phyloP scores from a whole-genome alignment of 2,329 filamentous ascomycete species.

The Colletotrichum caudatum region DNA sequence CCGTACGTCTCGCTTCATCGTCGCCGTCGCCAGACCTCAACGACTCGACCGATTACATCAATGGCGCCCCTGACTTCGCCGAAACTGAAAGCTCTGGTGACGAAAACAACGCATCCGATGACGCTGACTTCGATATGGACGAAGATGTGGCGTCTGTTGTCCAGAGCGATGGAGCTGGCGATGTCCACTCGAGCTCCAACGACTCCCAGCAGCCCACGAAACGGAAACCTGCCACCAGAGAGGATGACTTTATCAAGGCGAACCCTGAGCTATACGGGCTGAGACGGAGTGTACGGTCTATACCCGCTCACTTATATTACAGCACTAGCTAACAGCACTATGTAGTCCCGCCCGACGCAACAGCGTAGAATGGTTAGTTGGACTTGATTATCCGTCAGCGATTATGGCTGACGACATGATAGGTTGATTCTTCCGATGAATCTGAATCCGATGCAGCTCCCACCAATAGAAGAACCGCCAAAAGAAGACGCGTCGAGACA shows the following conservation, averaged over 20 bases:
- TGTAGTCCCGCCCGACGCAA: constrained; percentile 68
- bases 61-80: constrained; percentile 56
- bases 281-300: constrained; percentile 82
- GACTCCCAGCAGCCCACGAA: constrained; percentile 78
- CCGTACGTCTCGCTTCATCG: constrained; percentile 60
- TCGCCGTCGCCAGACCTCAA: constrained; percentile 58
- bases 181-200: constrained; percentile 75
- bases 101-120: constrained; percentile 69
- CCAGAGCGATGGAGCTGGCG: constrained; percentile 60
- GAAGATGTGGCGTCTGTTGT: constrained; percentile 57
- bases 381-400: constrained; percentile 7
- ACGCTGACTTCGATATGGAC: constrained; percentile 82
- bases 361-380: constrained; percentile 68
- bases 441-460: constrained; percentile 79
- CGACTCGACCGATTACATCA: constrained; percentile 55
- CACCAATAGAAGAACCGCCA: constrained; percentile 69
- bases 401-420: constrained; percentile 43
- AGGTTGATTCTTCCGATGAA: constrained; percentile 66
- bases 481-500: constrained; percentile 75
- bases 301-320: constrained; percentile 33
- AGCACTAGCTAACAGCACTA: constrained; percentile 24
- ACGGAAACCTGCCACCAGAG: constrained; percentile 76
- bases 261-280: constrained; percentile 97
- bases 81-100: constrained; percentile 62
- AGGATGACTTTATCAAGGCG: constrained; percentile 86